Percentiles rank a stretch among this genome's conserved stretches.
These are phyloP conservation scores for sorghum (Sorghum bicolor) DNA, from an alignment of 176 grass and related monocot genomes.

Conservation along the genomic window DNA sequence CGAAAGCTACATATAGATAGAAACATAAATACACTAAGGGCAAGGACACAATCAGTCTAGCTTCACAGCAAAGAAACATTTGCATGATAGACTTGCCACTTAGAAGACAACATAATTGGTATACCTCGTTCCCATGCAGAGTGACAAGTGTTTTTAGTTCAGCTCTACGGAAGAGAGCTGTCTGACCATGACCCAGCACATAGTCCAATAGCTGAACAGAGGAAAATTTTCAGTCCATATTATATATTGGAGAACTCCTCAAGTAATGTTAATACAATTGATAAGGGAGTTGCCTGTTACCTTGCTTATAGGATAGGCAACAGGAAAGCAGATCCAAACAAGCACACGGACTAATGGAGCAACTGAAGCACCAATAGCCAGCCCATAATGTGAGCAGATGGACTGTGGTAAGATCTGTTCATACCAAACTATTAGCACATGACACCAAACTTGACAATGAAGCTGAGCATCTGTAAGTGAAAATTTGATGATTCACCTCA, in stretches of 20 bases:
- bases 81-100: not conserved
- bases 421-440: constrained; percentile 19
- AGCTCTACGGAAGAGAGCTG: constrained; percentile 87
- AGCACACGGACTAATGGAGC: constrained; percentile 81
- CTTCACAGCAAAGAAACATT: not conserved
- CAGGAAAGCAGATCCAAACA: constrained; percentile 84
- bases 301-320: constrained; percentile 98
- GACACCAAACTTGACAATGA: not conserved
- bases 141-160: constrained; percentile 95
- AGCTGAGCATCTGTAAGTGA: not conserved
- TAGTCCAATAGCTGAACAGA: constrained; percentile 73
- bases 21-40: not conserved
- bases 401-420: constrained; percentile 84
- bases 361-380: constrained; percentile 76
- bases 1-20: not conserved
- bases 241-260: not conserved
- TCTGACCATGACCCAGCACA: constrained; percentile 69
- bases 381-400: constrained; percentile 73
- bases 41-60: not conserved
- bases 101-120: not conserved
- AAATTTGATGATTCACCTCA: constrained; percentile 56
- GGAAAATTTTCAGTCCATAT: constrained; percentile 1
- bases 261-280: not conserved
- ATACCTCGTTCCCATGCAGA: constrained; percentile 92
- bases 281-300: constrained; percentile 25